Base-by-base conservation (phyloP, 495 filamentous ascomycete species). In the Neurospora pannonica region DNA sequence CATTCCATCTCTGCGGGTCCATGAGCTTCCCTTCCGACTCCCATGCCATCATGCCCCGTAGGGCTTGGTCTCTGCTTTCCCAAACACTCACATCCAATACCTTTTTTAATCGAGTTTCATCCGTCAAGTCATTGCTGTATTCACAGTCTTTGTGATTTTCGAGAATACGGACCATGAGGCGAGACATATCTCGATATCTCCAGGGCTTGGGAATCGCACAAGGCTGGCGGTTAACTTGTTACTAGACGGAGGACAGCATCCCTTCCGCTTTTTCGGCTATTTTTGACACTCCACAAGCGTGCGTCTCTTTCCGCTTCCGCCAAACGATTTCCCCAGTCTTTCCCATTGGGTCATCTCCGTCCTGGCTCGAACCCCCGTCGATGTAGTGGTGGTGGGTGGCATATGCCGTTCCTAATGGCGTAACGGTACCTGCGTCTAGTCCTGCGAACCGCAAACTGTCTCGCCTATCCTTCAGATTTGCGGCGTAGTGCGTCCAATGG, bases 301-400 rank as follows among this genome's bases (percentile, higher is more conserved):
- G 76, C 73, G 76, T 71, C 71, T 70, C 71, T 76, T 73, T 72
- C 75, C 74, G 77, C 77, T 78, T 73, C 72, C 77, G 74, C 71
- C 40, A 76, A 36, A 34, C 28, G 13, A 67, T 67, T 34, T 34
- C 54, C 54, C 15, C 28, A 34, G 54, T 62, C 28, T 34, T 62
- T 34, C 24, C 24, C 24, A 62, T 62, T 62, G 54, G 54, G 54
- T 31, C 24, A 31, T 28, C 24, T 62, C 5, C 13, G 21, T 62
- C 28, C 24, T 13, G 7, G 21, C 15, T 54, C 46, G 10, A 1
- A 54, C 5, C 46, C 46, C 46, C 4, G 21, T 54, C 46, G 21
- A 54, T 11, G 46, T 24, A 7, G 46, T 54, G 21, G 46, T 54
- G 48, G 1, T 28, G 21, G 48, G 48, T 34, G 54, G 13, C 24